These are phyloP conservation scores for Hygrophila difformis DNA, from an alignment of 257 asterid species.

Conservation along the genomic window DNA sequence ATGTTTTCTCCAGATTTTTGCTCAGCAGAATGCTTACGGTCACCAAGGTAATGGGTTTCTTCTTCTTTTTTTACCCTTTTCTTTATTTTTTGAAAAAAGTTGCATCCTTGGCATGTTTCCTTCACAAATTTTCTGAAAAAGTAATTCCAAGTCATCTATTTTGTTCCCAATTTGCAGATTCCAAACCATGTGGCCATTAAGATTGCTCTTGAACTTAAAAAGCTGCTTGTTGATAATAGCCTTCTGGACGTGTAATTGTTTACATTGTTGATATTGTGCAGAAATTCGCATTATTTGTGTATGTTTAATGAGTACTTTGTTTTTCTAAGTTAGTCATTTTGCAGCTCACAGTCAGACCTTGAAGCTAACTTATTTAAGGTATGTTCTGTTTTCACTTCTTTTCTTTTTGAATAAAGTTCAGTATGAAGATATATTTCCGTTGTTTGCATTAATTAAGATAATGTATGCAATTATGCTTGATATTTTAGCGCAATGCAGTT, in stretches of 20 bases:
- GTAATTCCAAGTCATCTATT: not conserved
- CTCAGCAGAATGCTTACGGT: conserved; percentile 98
- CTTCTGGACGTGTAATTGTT: conserved; percentile 75
- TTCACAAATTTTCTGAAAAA: no score
- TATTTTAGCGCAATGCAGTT: no score
- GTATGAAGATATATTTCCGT: not conserved
- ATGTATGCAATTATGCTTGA: no score
- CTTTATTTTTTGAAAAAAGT: not conserved
- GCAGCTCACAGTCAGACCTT: conserved; percentile 92
- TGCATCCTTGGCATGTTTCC: not conserved
- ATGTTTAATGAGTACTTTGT: no score
- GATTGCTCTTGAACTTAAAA: conserved; percentile 91
- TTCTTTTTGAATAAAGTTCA: conserved; percentile 1
- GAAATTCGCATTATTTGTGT: not conserved
- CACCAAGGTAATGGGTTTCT: conserved; percentile 45
- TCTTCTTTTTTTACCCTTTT: not conserved
- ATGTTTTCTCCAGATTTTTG: conserved; percentile 91
- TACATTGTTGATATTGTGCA: conserved; percentile 4
- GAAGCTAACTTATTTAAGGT: conserved; percentile 97
- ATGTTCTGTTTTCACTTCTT: conserved; percentile 15
- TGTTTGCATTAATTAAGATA: no score
- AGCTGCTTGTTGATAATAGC: conserved; percentile 92
- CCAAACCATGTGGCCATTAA: conserved; percentile 97
- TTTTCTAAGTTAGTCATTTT: conserved; percentile 15
- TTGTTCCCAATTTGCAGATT: conserved; percentile 49